Evolutionary conservation across 306 rosid genomes (phyloP), one percentile per base, ranked within the genome.

Genomic region (Lathyrus oleraceus): DNA sequence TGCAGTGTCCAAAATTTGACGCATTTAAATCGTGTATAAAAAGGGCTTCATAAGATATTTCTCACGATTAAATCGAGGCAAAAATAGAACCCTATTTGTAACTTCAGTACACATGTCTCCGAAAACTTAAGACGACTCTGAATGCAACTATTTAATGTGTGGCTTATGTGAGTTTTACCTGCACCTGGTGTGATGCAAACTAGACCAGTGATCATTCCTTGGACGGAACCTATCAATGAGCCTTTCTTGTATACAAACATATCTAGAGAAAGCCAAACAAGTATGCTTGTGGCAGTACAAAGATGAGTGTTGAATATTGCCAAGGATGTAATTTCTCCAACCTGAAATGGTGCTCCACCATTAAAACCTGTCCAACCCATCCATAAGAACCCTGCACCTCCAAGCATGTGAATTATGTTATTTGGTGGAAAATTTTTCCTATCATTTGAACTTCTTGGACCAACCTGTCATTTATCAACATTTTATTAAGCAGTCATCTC

Each of bases 101-200:
- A 30, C 36, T 30, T 5, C 5, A 5, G 8, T 4, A 6, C 1
- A 30, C 5, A 5, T 0, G 7, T 30, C 1, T 30, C 1, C 5
- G 0, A 28, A 28, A 28, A 28, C 32, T 28, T 28, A 23, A 23
- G 25, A 23, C 25, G 25, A 23, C 30, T 5, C 38, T 32, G 7
- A 32, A 0, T 32, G 6, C 52, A 47, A 53, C 11, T 65, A 20
- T 28, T 65, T 5, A 61, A 72, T 10, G 38, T 13, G 30, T 64
- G 45, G 49, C 13, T 6, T 35, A 14, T 21, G 28, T 53, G 64
- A 52, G 62, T 17, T 57, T 19, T 74, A 90, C 91, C 94, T 82
- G 91, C 96, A 8, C 82, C 96, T 6, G 96, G 96, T 9, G 96
- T 90, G 76, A 90, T 87, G 76, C 96, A 90, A 15, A 87, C 95